These are phyloP conservation scores for Cyberlindnera sargentensis DNA, from an alignment of 805 yeast genomes.

Conservation along the genomic window DNA sequence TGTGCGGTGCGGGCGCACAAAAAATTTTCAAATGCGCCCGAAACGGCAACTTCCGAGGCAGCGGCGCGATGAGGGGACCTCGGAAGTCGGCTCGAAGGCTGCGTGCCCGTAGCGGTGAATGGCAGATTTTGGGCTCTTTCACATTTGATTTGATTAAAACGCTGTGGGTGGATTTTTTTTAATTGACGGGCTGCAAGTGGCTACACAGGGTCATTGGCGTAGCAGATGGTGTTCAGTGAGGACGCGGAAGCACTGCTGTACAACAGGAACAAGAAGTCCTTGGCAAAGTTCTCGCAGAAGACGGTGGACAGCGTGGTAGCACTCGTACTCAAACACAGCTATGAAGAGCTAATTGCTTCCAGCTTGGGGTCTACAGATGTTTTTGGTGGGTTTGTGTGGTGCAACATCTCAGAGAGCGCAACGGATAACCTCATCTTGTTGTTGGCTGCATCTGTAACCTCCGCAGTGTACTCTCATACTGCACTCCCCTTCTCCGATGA, in stretches of 20 bases:
- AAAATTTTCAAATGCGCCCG: constrained; percentile 7
- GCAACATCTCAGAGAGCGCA: background rate
- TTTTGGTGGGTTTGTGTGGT: constrained; percentile 1
- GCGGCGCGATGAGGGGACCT: background rate
- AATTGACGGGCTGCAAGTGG: no score
- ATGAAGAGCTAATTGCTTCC: background rate
- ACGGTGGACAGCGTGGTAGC: constrained; percentile 1
- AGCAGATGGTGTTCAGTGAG: no score
- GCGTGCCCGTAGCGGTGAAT: no score
- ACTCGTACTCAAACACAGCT: background rate
- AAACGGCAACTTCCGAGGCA: constrained; percentile 1
- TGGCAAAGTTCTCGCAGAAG: constrained; percentile 3
- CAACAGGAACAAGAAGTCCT: background rate
- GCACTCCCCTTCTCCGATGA: background rate
- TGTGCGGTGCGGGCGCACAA: background rate
- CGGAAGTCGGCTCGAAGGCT: no score
- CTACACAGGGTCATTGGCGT: no score
- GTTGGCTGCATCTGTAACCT: background rate
- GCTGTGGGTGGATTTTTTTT: no score
- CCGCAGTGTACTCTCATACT: background rate
- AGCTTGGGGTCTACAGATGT: background rate
- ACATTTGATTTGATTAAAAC: background rate
- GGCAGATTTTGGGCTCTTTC: background rate
- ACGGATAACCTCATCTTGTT: constrained; percentile 10
- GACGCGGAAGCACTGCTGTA: no score